Evolutionary conservation across 495 filamentous ascomycete species (phyloP).

Genomic region (Neurospora sublineolata): DNA sequence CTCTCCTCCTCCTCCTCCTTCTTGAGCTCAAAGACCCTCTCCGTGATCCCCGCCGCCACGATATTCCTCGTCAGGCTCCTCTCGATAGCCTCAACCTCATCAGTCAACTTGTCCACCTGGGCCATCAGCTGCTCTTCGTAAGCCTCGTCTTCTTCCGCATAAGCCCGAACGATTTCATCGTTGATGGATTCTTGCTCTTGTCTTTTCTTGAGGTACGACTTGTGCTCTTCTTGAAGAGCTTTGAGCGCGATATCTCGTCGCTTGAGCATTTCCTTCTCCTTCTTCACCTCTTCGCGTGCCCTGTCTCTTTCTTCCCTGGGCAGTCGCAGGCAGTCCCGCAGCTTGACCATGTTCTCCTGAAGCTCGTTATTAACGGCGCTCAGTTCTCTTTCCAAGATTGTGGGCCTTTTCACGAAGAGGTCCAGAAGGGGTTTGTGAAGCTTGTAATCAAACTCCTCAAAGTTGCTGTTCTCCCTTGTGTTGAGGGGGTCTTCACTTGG

Average conservation of each 20-base stretch:
- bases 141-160: constrained; percentile 26
- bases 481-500: not conserved
- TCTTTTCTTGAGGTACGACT: constrained; percentile 18
- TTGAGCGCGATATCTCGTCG: constrained; percentile 9
- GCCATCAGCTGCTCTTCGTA: constrained; percentile 22
- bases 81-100: constrained; percentile 20
- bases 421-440: constrained; percentile 20
- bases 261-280: constrained; percentile 14
- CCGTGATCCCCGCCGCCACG: constrained; percentile 24
- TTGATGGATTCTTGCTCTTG: constrained; percentile 24
- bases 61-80: constrained; percentile 17
- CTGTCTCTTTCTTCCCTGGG: constrained; percentile 22
- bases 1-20: constrained; percentile 14
- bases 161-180: constrained; percentile 25
- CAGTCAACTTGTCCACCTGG: constrained; percentile 23
- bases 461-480: not conserved
- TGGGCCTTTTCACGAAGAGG: constrained; percentile 21
- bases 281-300: constrained; percentile 22
- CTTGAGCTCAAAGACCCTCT: constrained; percentile 17
- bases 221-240: constrained; percentile 17
- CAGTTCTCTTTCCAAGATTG: constrained; percentile 23
- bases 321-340: not conserved
- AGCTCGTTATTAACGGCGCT: constrained; percentile 16
- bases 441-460: not conserved
- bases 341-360: constrained; percentile 18